These are phyloP conservation scores for Fraxinus sp. DNA, from an alignment of 305 asterid species.

Conservation along the genomic window DNA sequence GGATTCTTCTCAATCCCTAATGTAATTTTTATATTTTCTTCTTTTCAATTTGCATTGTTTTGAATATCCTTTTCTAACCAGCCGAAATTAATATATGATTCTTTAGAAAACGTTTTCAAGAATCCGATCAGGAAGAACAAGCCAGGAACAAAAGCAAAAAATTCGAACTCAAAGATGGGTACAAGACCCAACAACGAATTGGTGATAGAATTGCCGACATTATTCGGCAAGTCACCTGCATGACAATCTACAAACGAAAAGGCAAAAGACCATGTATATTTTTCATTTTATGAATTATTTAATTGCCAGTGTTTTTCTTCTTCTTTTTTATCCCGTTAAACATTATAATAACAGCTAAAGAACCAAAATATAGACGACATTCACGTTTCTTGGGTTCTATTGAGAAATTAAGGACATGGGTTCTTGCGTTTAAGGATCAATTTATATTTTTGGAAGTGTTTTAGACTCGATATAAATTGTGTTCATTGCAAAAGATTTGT, in stretches of 20 bases:
- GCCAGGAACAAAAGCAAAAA: constrained; percentile 24
- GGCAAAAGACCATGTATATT: constrained; percentile 39
- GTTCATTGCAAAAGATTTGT: background rate
- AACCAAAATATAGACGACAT: no score
- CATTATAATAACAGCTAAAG: no score
- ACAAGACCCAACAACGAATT: background rate
- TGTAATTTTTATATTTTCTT: constrained; percentile 34
- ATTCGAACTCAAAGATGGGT: constrained; percentile 10
- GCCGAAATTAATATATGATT: background rate
- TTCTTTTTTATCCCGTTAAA: background rate
- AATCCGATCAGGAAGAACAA: constrained; percentile 30
- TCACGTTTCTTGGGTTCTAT: background rate
- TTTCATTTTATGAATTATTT: background rate
- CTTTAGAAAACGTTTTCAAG: constrained; percentile 43
- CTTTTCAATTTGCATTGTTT: background rate
- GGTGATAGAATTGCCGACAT: constrained; percentile 19
- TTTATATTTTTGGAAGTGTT: background rate
- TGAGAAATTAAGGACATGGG: background rate
- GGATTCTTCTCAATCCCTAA: constrained; percentile 53
- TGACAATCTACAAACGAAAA: constrained; percentile 34
- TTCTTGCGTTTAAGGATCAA: background rate
- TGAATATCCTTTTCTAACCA: background rate
- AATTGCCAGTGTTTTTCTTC: background rate
- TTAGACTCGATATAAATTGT: background rate
- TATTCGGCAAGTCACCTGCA: constrained; percentile 37